Evolutionary conservation across 768 basidiomycete genomes (phyloP), one percentile per base, ranked within the genome.

Genomic region (Leucocoprinus sp.): DNA sequence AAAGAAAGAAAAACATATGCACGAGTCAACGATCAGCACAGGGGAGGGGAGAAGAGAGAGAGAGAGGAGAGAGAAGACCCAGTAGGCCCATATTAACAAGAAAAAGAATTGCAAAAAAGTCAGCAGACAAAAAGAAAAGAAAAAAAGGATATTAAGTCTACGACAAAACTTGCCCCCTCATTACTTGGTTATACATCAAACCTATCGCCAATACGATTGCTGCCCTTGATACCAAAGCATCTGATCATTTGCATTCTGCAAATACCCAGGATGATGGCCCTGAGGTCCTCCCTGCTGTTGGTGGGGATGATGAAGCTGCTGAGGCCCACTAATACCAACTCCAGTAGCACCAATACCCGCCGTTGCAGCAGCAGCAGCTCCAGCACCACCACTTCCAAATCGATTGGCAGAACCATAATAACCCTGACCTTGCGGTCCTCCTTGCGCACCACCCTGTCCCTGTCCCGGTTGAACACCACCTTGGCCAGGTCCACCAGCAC

Each of bases 161-260:
- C 21, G 11, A 40, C 8, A 28, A 39, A 1, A 21, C 17, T 21
- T 11, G 19, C 17, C 19, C 38, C 39, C 26, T 27, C 45, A 29
- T n/a, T 22, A 11, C 27, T 22, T n/a, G 22, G 26, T 24, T 23
- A 27, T 11, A 5, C 26, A 27, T 23, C 18, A 17, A 31, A 33
- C 42, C 60, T 70, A 80, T 62, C 81, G 75, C 76, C 78, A 80
- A 64, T 80, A 75, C 45, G 67, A 68, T 57, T 73, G 76, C 57
- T 75, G 80, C 58, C 80, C 68, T 60, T 81, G 83, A 59, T 85
- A 85, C 52, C 76, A 87, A 59, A 84, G 88, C 54, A 66, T 72
- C 11, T 67, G 78, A 37, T 85, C 82, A 40, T 71, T 79, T 39
- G 69, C 75, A 34, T 75, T 76, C 55, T 83, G 82, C 15, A 77